Base-by-base conservation (phyloP, 2,329 filamentous ascomycete species). In the Rhynchosporium secalis region DNA sequence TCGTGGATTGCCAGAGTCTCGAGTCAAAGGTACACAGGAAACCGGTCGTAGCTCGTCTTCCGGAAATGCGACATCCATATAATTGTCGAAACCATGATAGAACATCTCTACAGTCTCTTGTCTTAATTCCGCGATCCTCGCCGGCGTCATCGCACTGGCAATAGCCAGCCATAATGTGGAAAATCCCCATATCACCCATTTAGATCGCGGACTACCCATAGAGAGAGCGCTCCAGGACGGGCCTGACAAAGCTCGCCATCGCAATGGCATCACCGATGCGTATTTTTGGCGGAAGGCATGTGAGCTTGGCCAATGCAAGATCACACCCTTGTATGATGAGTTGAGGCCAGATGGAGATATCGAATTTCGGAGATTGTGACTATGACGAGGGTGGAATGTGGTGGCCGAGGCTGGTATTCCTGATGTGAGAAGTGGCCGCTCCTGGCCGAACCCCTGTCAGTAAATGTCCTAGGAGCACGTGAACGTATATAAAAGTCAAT, bases 61-160 rank as follows among this genome's bases (percentile, higher is more conserved):
- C 12, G 95, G 95, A 73, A 97, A 99, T 62, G 93, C 95, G 76
- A 96, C 83, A 68, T 85, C 78, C 87, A 97, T 95, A 79, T 99
- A 99, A 76, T 94, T 96, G 77, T 93, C 87, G 79, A 88, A 98
- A 64, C 95, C 95, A 80, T 99, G 95, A 76, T 96, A 96, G 80
- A 98, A 98, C 83, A 98, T 92, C 69, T 91, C 83, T 62, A 86
- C 83, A 10, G 85, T 86, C 62, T 86, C 82, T 67, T 79, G 80
- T 58, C 86, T 81, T 70, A 88, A 75, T 69, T 81, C 77, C 55
- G 80, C 78, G 63, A 87, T 78, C 69, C 78, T 80, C 63, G 78
- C 78, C n/a, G 80, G 76, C 46, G 79, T 79, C 84, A 88, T 87
- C 41, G 72, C 73, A 64, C 62, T 66, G 54, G 64, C 66, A 20